Evolutionary conservation across 768 basidiomycete genomes (phyloP), one percentile per base, ranked within the genome.

Genomic region (Podaxis carcinomalis): DNA sequence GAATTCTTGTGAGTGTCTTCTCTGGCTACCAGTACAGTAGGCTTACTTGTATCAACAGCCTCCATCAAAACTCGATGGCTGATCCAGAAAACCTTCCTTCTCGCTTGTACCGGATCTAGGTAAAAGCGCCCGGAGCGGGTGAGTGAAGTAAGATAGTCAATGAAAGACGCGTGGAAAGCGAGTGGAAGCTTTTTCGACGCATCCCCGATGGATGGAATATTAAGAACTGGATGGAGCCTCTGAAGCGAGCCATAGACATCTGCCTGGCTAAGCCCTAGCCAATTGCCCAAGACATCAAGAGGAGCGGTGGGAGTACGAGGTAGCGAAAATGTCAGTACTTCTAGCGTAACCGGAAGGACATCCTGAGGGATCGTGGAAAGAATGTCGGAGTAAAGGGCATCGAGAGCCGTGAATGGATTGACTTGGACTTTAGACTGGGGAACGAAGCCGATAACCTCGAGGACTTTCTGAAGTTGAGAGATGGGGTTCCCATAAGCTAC

Each of bases 381-480:
- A 14, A 51, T 51, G 21, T 51, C 50, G 23, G 25, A 4, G 50
- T 51, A 51, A 14, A 51, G 50, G 11, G 10, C 28, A n/a, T 51
- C 50, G 11, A 51, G 27, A 7, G 27, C 27, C 1, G 2, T 25
- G 11, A 51, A n/a, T 5, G 50, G 50, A 25, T 32, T 51, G 50
- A 16, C 14, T 14, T 51, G 40, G n/a, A 7, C 40, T 13, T 42
- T 42, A 42, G 13, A 42, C 40, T 32, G 32, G 0, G 40, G 40
- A 13, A 42, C 40, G n/a, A 42, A 42, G n/a, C 7, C 40, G 7
- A 42, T 13, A 11, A 42, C 1, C 13, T 42, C 44, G 9, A 61
- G 46, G 19, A 57, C 51, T 44, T 51, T 62, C 13, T 57, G 35
- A 5, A 59, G 65, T 37, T 51, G 62, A 27, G 11, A 16, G 4